Base-by-base conservation (phyloP, 1,284 basidiomycete genomes). In the Malassezia japonica region DNA sequence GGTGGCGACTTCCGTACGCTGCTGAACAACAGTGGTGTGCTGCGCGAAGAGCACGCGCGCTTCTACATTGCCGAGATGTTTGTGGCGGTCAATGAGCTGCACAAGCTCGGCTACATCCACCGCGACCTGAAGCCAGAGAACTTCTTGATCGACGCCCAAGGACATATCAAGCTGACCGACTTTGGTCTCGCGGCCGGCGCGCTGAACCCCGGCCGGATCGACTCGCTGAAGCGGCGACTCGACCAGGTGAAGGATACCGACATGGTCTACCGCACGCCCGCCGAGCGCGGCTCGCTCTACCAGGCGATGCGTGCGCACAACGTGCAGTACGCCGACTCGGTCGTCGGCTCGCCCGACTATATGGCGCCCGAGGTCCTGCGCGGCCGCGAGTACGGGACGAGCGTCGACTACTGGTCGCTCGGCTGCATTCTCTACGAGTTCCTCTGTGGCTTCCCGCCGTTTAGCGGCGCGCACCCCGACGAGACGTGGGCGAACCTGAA, bases 401-500 rank as follows among this genome's bases (percentile, higher is more conserved):
- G 87, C 0, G 94, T 96, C 48, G 94, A 98, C 76, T 98, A 88
- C 71, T 99, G 94, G 94, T 92, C 88, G 4, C 80, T 99, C 4
- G 94, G 94, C 9, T 98, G 94, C 74, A 98, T 99, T 65, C 77
- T 99, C 24, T 99, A 96, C 76, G 67, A 96, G 76, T 95, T 95
- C 76, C 78, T 95, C n/a, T 78, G 76, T 50, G 76, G 75, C 49
- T 98, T 95, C 77, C 94, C 94, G 9, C 94, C 94, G 0, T 99
- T 98, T 77, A 92, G 87, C 46, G 94, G 94, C 12, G 82, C 85
- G 36, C 89, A 85, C 0, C 86, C 91, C 0, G 92, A 99, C 66
- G 94, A 99, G 76, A 99, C 94, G 0, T 99, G 94, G 90, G 89
- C 89, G 18, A 98, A 98, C 74, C 77, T 99, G 62, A 96, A 96